phyloP scores from a whole-genome alignment of 1,139 yeast genomes.

The Suhomyces choctaworum region DNA sequence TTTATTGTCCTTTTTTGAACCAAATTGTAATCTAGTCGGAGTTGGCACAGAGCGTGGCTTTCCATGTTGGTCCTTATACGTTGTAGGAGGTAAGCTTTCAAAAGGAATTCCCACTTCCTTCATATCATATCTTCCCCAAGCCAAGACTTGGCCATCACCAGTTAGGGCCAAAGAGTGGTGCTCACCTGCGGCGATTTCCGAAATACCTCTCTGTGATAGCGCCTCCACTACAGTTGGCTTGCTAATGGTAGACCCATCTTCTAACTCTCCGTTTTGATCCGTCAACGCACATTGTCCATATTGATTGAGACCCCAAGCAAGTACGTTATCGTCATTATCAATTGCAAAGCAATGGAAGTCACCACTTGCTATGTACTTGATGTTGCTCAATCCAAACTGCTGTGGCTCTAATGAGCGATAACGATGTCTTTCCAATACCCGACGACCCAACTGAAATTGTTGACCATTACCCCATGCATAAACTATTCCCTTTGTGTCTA shows the following conservation, averaged over 20 bases:
- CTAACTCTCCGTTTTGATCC: conserved; percentile 48
- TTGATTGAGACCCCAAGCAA: conserved; percentile 94
- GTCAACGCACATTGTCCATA: conserved; percentile 94
- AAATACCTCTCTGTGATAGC: conserved; percentile 57
- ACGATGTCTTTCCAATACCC: conserved; percentile 74
- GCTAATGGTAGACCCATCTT: conserved; percentile 80
- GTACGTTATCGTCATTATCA: conserved; percentile 66
- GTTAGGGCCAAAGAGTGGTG: conserved; percentile 86
- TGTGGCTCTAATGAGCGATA: conserved; percentile 71
- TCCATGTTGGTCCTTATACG: conserved; percentile 78
- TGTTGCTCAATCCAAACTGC: conserved; percentile 73
- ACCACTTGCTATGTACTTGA: conserved; percentile 84
- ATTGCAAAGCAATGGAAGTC: conserved; percentile 96
- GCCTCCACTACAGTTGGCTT: conserved; percentile 71
- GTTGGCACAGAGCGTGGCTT: conserved; percentile 83
- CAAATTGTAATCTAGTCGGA: conserved; percentile 63
- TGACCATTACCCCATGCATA: conserved; percentile 98
- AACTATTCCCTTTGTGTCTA: conserved; percentile 82
- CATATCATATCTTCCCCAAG: conserved; percentile 94
- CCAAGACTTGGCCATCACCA: conserved; percentile 65
- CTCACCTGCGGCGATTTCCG: conserved; percentile 84
- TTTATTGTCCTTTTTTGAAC: conserved; percentile 22
- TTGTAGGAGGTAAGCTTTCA: conserved; percentile 59
- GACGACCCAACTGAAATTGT: conserved; percentile 86
- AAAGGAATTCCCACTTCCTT: conserved; percentile 81